Evolutionary conservation across 257 asterid species (phyloP), one percentile per base, ranked within the genome.

Genomic region (Perilla frutescens): DNA sequence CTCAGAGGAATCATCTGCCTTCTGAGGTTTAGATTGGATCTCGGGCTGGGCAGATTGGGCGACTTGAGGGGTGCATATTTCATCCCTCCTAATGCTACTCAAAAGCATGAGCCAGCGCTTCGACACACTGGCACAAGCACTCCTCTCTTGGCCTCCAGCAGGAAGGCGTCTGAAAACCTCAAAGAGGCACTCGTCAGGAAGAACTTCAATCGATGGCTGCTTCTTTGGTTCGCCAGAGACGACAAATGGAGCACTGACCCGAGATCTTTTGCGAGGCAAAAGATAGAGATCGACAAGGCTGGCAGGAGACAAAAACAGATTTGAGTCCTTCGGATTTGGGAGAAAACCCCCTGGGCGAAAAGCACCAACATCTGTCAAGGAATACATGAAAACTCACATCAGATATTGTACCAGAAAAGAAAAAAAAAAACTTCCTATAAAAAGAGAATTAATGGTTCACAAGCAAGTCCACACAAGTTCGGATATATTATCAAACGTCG

Each of bases 101-200:
- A 92, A 66, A 85, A 88, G 92, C 86, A 82, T 83, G 70, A 92
- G 96, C 96, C 96, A 92, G 57, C 79, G 91, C 83, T 88, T 90
- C 5, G 98, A 92, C 44, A 92, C 98, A 76, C 83, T 83, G 51
- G 96, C 96, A 62, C 84, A 90, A 36, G 81, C 81, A 80, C 90
- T 83, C 77, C 89, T 88, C 79, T 86, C 96, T 57, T 87, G 83
- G 74, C 88, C 85, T 1, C 84, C 88, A 5, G 87, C 88, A 5
- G 87, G 69, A 56, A 92, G 82, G 15, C 91, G 94, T 67, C 98
- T 79, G 85, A 90, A 74, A 68, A 90, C 74, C 92, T 92, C 98
- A 49, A 90, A 92, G 74, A 92, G 96, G 84, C 96, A 92, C 86
- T 88, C 98, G 69, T 90, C 96, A 8, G 96, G 96, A 65, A 92